These are phyloP conservation scores for Tolypocladium ovalisporum DNA, from an alignment of 2,329 filamentous ascomycete species.

Conservation along the genomic window DNA sequence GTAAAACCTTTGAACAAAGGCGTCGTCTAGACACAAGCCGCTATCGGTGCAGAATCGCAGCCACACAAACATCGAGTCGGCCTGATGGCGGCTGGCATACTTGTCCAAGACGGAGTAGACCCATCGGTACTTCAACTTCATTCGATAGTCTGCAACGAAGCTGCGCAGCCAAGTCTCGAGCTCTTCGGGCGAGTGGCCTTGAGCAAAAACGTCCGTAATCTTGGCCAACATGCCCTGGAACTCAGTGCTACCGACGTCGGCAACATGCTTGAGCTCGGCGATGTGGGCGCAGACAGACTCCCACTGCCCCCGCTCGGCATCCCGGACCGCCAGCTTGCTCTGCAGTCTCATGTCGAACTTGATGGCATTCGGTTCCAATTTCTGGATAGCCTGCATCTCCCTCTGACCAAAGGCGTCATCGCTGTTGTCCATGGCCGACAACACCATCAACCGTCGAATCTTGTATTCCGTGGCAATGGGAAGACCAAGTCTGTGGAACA, in stretches of 20 bases:
- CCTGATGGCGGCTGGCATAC: slow-evolving; percentile 17
- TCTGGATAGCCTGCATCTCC: slow-evolving; percentile 13
- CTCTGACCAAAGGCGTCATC: slow-evolving; percentile 13
- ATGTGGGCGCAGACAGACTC: slow-evolving; percentile 11
- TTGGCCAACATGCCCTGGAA: slow-evolving; percentile 15
- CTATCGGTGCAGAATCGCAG: slow-evolving; percentile 18
- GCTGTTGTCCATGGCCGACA: slow-evolving; percentile 14
- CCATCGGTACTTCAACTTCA: slow-evolving; percentile 16
- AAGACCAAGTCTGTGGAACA: slow-evolving; percentile 12
- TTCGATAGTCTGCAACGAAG: slow-evolving; percentile 12
- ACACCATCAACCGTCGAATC: slow-evolving; percentile 15
- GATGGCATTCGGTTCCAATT: slow-evolving; percentile 7
- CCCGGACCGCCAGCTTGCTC: slow-evolving; percentile 13
- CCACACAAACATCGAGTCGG: slow-evolving; percentile 17
- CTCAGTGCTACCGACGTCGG: slow-evolving; percentile 7
- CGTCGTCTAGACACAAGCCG: slow-evolving; percentile 16
- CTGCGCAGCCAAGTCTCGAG: slow-evolving; percentile 17
- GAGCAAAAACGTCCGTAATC: slow-evolving; percentile 23
- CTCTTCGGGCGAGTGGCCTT: slow-evolving; percentile 12
- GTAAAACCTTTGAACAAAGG: slow-evolving; percentile 16
- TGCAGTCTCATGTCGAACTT: slow-evolving; percentile 16
- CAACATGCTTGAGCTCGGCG: slow-evolving; percentile 8
- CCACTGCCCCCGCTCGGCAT: slow-evolving; percentile 18
- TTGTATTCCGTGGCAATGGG: slow-evolving; percentile 13
- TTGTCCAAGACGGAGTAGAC: slow-evolving; percentile 18